A percentile compares a stretch with the other conserved stretches of the same genome.
These are phyloP conservation scores for Aaosphaeria arxii DNA, from an alignment of 2,329 filamentous ascomycete genomes.

Conservation along the genomic window DNA sequence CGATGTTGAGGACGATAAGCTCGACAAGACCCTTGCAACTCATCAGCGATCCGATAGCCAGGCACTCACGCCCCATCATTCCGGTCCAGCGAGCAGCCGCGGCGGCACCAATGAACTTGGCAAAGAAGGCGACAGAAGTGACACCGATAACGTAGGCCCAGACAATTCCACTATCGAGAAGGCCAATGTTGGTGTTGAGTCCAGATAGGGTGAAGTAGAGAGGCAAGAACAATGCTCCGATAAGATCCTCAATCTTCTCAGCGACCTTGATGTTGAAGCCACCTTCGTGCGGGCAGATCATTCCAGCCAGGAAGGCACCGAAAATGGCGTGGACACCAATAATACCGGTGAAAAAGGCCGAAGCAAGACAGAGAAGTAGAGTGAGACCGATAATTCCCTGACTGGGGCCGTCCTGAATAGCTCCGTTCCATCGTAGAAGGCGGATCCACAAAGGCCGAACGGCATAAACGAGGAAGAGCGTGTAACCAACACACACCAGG, in stretches of 20 bases:
- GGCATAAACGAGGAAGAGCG: slow-evolving; percentile 67
- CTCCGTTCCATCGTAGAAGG: slow-evolving; percentile 67
- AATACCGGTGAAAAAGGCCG: slow-evolving; percentile 80
- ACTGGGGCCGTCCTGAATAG: slow-evolving; percentile 78
- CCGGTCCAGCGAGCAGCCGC: slow-evolving; percentile 70
- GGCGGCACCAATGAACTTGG: slow-evolving; percentile 78
- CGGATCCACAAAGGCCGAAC: slow-evolving; percentile 72
- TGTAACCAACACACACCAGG: slow-evolving; percentile 68
- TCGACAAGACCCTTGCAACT: slow-evolving; percentile 93
- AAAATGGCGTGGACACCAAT: slow-evolving; percentile 93
- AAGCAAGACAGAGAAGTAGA: slow-evolving; percentile 71
- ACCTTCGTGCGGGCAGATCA: slow-evolving; percentile 83
- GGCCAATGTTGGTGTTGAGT: slow-evolving; percentile 79
- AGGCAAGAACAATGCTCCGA: slow-evolving; percentile 76
- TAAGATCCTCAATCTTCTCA: slow-evolving; percentile 87
- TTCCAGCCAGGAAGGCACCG: slow-evolving; percentile 79
- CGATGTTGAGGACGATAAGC: slow-evolving; percentile 77
- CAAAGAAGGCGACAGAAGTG: slow-evolving; percentile 72
- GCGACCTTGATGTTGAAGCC: slow-evolving; percentile 85
- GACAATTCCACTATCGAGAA: slow-evolving; percentile 72
- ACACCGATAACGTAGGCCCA: slow-evolving; percentile 88
- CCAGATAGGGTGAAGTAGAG: slow-evolving; percentile 91
- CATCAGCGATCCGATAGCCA: slow-evolving; percentile 87
- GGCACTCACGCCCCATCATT: slow-evolving; percentile 81
- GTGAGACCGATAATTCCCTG: slow-evolving; percentile 80